Conservation (phyloP, 139 green algal genomes). For the Tetraselmis striata region DNA sequence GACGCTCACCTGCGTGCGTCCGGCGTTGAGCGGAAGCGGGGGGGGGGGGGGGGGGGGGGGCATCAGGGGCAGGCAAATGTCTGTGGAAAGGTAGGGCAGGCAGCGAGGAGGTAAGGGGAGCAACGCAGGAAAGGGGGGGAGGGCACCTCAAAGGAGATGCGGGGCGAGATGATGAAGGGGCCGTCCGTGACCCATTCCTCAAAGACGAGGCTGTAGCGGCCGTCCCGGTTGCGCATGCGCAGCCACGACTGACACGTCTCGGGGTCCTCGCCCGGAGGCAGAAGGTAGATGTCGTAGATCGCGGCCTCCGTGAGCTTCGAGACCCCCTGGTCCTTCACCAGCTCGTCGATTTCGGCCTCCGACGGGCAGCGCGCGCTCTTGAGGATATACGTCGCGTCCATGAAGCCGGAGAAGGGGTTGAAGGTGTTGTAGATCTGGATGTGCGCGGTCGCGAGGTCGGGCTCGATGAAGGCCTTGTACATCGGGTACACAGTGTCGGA, state of each 20-base stretch:
- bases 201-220: constrained; percentile 95
- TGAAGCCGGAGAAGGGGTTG: constrained; percentile 96
- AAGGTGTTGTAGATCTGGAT: constrained; percentile 91
- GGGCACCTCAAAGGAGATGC: constrained; percentile 90
- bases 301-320: constrained; percentile 12
- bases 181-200: constrained; percentile 93
- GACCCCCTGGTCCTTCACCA: constrained; percentile 20
- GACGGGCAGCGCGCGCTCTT: constrained; percentile 57
- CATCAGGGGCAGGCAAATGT: background rate
- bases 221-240: constrained; percentile 93
- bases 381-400: constrained; percentile 91
- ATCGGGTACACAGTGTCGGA: constrained; percentile 84
- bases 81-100: background rate
- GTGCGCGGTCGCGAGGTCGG: constrained; percentile 86
- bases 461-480: constrained; percentile 80
- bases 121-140: background rate
- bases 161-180: constrained; percentile 89
- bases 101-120: background rate
- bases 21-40: background rate
- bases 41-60: background rate
- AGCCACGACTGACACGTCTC: constrained; percentile 94
- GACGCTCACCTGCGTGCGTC: constrained; percentile 53
- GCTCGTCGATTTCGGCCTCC: constrained; percentile 35
- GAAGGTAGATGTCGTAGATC: constrained; percentile 91
- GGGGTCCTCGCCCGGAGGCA: constrained; percentile 83